Conservation (phyloP, 257 asterid genomes). For the Fraxinus pennsylvanica region DNA sequence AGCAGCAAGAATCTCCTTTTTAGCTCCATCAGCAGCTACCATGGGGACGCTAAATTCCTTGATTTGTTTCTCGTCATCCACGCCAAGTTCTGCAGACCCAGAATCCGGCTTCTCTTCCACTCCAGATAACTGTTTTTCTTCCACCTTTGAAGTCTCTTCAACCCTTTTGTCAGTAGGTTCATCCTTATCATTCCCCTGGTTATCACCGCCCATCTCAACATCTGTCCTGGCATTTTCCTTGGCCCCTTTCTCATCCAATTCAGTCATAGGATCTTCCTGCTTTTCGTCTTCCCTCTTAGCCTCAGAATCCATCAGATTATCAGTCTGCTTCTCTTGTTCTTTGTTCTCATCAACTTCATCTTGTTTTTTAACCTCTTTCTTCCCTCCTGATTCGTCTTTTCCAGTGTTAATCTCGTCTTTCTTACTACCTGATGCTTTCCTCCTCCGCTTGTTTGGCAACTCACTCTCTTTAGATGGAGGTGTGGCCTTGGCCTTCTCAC, state of each 20-base stretch:
- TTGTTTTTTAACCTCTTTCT: slow-evolving; percentile 39
- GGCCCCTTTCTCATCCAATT: slow-evolving; percentile 24
- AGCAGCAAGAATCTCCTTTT: background rate
- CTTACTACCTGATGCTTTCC: slow-evolving; percentile 49
- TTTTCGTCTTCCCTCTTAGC: slow-evolving; percentile 21
- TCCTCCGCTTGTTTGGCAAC: slow-evolving; percentile 60
- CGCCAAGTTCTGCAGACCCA: slow-evolving; percentile 18
- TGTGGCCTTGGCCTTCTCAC: slow-evolving; percentile 66
- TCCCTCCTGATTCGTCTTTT: slow-evolving; percentile 33
- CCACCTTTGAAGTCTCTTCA: slow-evolving; percentile 22
- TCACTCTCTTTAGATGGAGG: slow-evolving; percentile 66
- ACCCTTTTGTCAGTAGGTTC: background rate
- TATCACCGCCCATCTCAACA: slow-evolving; percentile 4
- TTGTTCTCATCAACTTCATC: slow-evolving; percentile 37
- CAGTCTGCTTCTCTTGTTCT: slow-evolving; percentile 30
- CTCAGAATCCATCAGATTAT: slow-evolving; percentile 6
- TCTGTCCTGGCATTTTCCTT: slow-evolving; percentile 18
- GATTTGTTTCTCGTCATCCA: slow-evolving; percentile 22
- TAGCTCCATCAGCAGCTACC: slow-evolving; percentile 23
- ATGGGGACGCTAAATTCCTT: slow-evolving; percentile 5
- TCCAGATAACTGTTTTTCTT: slow-evolving; percentile 20
- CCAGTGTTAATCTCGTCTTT: slow-evolving; percentile 42
- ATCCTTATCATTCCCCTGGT: background rate
- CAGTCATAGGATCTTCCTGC: slow-evolving; percentile 10
- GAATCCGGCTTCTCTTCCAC: slow-evolving; percentile 22